phyloP scores from a whole-genome alignment of 768 basidiomycete species.

The Hydnomerulius pinastri region DNA sequence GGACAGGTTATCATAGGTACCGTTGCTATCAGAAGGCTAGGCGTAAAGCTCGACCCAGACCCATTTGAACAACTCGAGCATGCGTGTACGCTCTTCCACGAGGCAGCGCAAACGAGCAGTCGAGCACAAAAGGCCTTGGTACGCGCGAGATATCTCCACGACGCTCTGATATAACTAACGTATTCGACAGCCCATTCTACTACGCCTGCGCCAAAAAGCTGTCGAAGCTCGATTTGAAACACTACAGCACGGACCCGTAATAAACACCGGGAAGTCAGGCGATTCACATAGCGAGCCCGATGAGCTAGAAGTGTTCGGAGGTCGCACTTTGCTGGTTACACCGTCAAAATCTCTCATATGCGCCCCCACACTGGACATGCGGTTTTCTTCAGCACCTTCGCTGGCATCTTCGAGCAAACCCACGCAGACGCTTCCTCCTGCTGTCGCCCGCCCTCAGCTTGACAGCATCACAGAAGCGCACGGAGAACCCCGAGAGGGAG shows the following conservation, averaged over 20 bases:
- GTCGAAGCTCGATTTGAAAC: conserved; percentile 28
- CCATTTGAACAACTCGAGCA: conserved; percentile 49
- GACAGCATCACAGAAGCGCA: not conserved
- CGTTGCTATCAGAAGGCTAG: conserved; percentile 47
- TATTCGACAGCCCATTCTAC: conserved; percentile 42
- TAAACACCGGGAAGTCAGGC: conserved; percentile 13
- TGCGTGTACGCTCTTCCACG: conserved; percentile 46
- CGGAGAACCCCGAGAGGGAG: not conserved
- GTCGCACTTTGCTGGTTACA: conserved; percentile 31
- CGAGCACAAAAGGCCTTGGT: conserved; percentile 55
- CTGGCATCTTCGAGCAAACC: not conserved
- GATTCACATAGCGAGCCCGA: conserved; percentile 16
- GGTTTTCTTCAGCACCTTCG: not conserved
- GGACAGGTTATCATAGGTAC: conserved; percentile 54
- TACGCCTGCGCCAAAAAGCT: conserved; percentile 47
- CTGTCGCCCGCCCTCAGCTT: not conserved
- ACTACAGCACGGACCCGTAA: conserved; percentile 11
- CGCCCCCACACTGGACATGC: not conserved
- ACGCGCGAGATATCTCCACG: not conserved
- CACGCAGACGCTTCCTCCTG: not conserved
- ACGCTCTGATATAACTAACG: not conserved
- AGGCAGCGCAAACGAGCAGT: conserved; percentile 45
- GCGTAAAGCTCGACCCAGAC: conserved; percentile 46
- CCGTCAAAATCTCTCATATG: not conserved
- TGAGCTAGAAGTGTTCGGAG: conserved; percentile 36